Conservation (phyloP, 768 basidiomycete species). For the Aureoboletus auriporus region DNA sequence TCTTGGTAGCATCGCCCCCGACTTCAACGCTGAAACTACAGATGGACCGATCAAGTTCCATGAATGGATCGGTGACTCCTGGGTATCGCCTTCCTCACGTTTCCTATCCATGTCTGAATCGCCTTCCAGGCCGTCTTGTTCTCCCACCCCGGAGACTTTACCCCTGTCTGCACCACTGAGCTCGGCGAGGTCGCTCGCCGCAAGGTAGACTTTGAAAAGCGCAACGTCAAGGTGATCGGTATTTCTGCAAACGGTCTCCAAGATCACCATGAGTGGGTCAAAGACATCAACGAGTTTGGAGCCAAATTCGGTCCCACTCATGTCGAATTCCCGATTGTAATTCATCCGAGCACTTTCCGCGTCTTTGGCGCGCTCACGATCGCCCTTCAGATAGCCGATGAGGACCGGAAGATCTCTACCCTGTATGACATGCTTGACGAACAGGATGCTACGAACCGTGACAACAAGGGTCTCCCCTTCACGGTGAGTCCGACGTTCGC, state of each 20-base stretch:
- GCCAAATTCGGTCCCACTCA: conserved; percentile 63
- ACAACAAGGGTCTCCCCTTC: conserved; percentile 87
- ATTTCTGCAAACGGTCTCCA: conserved; percentile 88
- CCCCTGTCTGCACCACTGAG: conserved; percentile 96
- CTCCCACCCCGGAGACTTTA: conserved; percentile 92
- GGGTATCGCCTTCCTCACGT: conserved; percentile 50
- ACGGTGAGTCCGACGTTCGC: conserved; percentile 47
- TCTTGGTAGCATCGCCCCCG: conserved; percentile 84
- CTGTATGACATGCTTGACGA: conserved; percentile 96
- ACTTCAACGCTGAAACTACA: conserved; percentile 91
- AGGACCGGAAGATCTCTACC: conserved; percentile 77
- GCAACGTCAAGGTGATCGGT: conserved; percentile 91
- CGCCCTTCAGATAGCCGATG: conserved; percentile 76
- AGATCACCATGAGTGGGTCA: conserved; percentile 83
- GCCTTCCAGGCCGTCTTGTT: conserved; percentile 75
- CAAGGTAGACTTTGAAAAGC: conserved; percentile 75
- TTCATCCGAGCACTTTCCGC: neutral
- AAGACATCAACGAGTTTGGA: conserved; percentile 84
- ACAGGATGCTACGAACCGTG: conserved; percentile 88
- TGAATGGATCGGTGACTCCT: conserved; percentile 85
- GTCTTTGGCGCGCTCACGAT: conserved; percentile 9
- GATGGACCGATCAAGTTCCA: conserved; percentile 87
- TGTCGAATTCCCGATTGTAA: conserved; percentile 89
- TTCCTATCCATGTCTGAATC: neutral
- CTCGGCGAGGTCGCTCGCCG: conserved; percentile 93